Evolutionary conservation across 495 filamentous ascomycete genomes (phyloP).

Genomic region (Terfezia boudieri): DNA sequence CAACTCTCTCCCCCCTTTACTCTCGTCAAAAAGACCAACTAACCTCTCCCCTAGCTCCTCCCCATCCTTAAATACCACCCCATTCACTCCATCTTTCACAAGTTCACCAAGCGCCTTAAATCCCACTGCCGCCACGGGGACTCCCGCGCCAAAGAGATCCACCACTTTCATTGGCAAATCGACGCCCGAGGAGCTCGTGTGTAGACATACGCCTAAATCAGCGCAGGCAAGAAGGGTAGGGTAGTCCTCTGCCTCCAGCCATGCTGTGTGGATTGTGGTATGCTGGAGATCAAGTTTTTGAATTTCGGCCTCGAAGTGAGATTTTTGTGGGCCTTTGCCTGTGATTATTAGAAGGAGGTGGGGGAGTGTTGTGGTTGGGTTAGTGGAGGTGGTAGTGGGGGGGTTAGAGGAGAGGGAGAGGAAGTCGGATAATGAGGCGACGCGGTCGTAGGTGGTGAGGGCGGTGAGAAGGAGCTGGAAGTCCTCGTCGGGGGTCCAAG

Average conservation of each 20-base stretch:
- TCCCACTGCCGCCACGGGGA: constrained; percentile 49
- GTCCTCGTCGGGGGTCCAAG: constrained; percentile 94
- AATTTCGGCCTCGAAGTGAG: constrained; percentile 47
- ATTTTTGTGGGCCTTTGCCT: constrained; percentile 69
- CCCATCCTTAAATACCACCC: constrained; percentile 10
- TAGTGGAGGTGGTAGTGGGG: constrained; percentile 1
- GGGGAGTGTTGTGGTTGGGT: constrained; percentile 25
- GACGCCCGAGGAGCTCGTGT: constrained; percentile 80
- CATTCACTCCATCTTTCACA: constrained; percentile 14
- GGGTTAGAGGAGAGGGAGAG: neutral
- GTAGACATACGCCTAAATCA: constrained; percentile 74
- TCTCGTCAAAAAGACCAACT: constrained; percentile 21
- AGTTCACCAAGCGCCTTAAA: constrained; percentile 10
- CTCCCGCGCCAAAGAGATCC: constrained; percentile 86
- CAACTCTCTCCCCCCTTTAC: constrained; percentile 24
- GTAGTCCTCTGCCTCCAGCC: constrained; percentile 65
- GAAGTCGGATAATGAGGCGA: constrained; percentile 18
- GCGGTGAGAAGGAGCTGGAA: constrained; percentile 77
- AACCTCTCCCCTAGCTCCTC: constrained; percentile 6
- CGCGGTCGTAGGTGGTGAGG: constrained; percentile 44
- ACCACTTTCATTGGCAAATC: constrained; percentile 99
- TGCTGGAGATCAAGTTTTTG: constrained; percentile 32
- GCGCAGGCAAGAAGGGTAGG: constrained; percentile 67
- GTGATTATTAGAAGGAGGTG: constrained; percentile 72
- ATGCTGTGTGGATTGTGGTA: constrained; percentile 55